A percentile compares a stretch with the other conserved stretches of the same genome.
These are phyloP conservation scores for Pythium phragmiticola DNA, from an alignment of 352 stramenopile genomes.

Conservation along the genomic window DNA sequence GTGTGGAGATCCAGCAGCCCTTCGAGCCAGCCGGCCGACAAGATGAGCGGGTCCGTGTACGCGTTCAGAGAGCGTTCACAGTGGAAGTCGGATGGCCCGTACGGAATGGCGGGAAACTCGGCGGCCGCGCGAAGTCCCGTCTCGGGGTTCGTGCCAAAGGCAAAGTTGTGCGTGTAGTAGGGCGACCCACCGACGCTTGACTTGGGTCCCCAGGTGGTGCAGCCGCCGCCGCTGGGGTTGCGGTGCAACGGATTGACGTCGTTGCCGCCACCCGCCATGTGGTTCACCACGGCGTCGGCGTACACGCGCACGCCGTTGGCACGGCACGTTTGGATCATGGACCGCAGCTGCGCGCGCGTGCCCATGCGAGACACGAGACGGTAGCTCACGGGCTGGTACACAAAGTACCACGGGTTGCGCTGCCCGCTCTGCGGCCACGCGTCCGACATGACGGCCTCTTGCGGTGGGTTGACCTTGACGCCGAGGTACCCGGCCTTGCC, in stretches of 20 bases:
- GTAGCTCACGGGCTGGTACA: conserved; percentile 69
- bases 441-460: conserved; percentile 56
- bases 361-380: conserved; percentile 57
- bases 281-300: conserved; percentile 31
- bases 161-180: conserved; percentile 36
- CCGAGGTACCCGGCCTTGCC: conserved; percentile 67
- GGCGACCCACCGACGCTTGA: conserved; percentile 26
- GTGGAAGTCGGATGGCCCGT: conserved; percentile 59
- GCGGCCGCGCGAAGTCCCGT: conserved; percentile 44
- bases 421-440: conserved; percentile 35
- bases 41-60: conserved; percentile 38
- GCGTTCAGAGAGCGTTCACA: conserved; percentile 35
- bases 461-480: conserved; percentile 67
- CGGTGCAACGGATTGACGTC: conserved; percentile 25
- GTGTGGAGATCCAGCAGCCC: conserved; percentile 59
- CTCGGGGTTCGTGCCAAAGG: conserved; percentile 41
- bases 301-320: conserved; percentile 63
- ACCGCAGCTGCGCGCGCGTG: conserved; percentile 42
- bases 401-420: conserved; percentile 70
- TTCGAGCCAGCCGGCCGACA: conserved; percentile 42
- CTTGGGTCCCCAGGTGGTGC: conserved; percentile 24
- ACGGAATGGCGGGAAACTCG: conserved; percentile 65
- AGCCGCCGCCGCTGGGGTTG: conserved; percentile 11
- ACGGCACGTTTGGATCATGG: conserved; percentile 69
- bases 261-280: conserved; percentile 35